Conservation (phyloP, 768 basidiomycete species). For the Tephrocybe sp. region DNA sequence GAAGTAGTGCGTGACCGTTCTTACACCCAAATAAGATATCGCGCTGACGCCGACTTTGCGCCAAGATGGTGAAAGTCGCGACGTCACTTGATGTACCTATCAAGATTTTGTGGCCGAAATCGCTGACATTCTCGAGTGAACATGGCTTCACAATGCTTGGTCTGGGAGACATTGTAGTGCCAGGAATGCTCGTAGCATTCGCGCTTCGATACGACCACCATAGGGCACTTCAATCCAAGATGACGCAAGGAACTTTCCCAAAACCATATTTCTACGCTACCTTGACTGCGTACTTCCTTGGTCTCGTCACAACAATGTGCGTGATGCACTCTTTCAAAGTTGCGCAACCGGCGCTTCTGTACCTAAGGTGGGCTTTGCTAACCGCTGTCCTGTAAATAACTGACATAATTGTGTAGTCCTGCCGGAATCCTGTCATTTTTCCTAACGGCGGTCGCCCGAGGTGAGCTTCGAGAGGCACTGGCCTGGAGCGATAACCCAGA, state of each 20-base stretch:
- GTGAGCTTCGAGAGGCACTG: conserved; percentile 74
- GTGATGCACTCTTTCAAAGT: conserved; percentile 78
- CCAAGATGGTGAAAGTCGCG: conserved; percentile 91
- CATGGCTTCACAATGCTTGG: conserved; percentile 87
- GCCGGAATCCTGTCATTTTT: conserved; percentile 74
- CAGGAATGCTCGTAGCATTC: conserved; percentile 71
- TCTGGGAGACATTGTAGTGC: conserved; percentile 79
- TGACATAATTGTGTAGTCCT: conserved; percentile 43
- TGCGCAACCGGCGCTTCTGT: conserved; percentile 91
- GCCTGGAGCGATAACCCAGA: conserved; percentile 60
- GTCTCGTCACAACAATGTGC: conserved; percentile 71
- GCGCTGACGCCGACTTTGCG: neutral
- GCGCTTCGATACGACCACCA: conserved; percentile 83
- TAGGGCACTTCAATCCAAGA: conserved; percentile 31
- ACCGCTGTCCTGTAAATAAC: neutral
- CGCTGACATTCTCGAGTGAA: conserved; percentile 41
- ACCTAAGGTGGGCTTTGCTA: conserved; percentile 59
- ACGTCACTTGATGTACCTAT: conserved; percentile 89
- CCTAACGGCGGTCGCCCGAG: conserved; percentile 52
- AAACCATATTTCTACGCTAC: conserved; percentile 78
- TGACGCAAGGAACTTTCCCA: conserved; percentile 35
- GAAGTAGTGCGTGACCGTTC: conserved; percentile 58
- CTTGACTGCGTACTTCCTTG: conserved; percentile 69
- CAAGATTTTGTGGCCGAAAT: conserved; percentile 87
- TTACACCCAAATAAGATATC: no score